A percentile compares a stretch with the other conserved stretches of the same genome.
These are phyloP conservation scores for Coprinopsis strossmayeri DNA, from an alignment of 768 basidiomycete genomes.

Conservation along the genomic window DNA sequence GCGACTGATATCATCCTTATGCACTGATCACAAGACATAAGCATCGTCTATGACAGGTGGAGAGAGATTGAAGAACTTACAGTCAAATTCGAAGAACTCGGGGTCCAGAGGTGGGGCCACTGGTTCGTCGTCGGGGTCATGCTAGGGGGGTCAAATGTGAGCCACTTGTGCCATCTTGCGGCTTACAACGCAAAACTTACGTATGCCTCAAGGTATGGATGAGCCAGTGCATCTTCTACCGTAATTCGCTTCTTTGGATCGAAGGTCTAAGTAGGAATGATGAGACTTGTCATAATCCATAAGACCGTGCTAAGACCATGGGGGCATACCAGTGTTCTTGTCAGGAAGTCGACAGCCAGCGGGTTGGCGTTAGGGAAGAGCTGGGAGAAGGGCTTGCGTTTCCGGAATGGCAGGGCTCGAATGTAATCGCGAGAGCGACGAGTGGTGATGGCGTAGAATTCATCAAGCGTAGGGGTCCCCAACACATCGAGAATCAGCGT, in stretches of 20 bases:
- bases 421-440: constrained; percentile 92
- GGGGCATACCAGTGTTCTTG: constrained; percentile 67
- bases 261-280: constrained; percentile 58
- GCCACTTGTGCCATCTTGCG: constrained; percentile 6
- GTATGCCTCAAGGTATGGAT: constrained; percentile 93
- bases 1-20: constrained; percentile 93
- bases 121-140: constrained; percentile 96
- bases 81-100: constrained; percentile 96
- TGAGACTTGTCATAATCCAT: too few relatives aligned
- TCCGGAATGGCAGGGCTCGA: constrained; percentile 89
- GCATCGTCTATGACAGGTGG: too few relatives aligned
- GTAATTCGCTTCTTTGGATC: constrained; percentile 97
- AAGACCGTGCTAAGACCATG: background rate
- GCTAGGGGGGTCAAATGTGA: constrained; percentile 33
- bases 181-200: constrained; percentile 34
- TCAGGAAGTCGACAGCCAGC: constrained; percentile 58
- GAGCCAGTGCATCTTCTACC: constrained; percentile 90
- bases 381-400: constrained; percentile 71
- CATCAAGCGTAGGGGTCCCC: constrained; percentile 94
- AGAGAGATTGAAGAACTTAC: constrained; percentile 36
- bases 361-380: constrained; percentile 91
- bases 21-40: constrained; percentile 40
- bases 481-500: constrained; percentile 94
- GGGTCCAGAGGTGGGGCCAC: constrained; percentile 92
- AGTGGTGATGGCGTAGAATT: constrained; percentile 96